Conservation (phyloP, 345 rosid genomes). For the Salix purpurea region DNA sequence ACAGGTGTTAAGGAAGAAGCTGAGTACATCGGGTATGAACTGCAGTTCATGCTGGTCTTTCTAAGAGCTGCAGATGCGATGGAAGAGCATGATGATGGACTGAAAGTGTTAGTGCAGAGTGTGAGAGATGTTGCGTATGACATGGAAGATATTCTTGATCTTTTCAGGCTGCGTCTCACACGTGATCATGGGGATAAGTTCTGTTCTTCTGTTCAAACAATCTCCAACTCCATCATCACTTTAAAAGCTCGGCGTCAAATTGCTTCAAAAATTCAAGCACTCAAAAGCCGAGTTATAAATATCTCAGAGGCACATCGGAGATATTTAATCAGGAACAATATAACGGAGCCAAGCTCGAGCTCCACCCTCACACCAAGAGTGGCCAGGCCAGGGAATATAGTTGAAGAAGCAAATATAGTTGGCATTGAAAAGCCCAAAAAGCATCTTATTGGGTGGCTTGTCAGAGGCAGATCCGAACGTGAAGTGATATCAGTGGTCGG, state of each 20-base stretch:
- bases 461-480: conserved; percentile 4
- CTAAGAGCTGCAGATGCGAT: conserved; percentile 22
- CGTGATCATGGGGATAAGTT: conserved; percentile 9
- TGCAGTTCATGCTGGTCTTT: conserved; percentile 26
- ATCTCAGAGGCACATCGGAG: conserved; percentile 15
- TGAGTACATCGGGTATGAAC: conserved; percentile 18
- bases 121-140: conserved; percentile 24
- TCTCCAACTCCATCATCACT: conserved; percentile 3
- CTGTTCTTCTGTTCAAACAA: neutral
- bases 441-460: conserved; percentile 11
- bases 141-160: conserved; percentile 29
- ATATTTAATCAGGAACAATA: neutral
- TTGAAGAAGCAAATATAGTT: conserved; percentile 29
- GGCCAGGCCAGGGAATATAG: conserved; percentile 17
- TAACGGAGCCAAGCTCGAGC: conserved; percentile 10
- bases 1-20: conserved; percentile 11
- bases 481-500: conserved; percentile 22
- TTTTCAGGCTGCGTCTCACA: conserved; percentile 11
- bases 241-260: conserved; percentile 10
- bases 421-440: conserved; percentile 21
- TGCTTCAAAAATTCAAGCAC: conserved; percentile 5
- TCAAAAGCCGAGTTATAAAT: conserved; percentile 16
- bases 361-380: neutral
- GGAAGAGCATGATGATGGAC: conserved; percentile 12
- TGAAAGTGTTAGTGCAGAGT: conserved; percentile 17